Evolutionary conservation across 768 basidiomycete genomes (phyloP), one percentile per base, ranked within the genome.

Genomic region (Omphalotus guepiniiformis): DNA sequence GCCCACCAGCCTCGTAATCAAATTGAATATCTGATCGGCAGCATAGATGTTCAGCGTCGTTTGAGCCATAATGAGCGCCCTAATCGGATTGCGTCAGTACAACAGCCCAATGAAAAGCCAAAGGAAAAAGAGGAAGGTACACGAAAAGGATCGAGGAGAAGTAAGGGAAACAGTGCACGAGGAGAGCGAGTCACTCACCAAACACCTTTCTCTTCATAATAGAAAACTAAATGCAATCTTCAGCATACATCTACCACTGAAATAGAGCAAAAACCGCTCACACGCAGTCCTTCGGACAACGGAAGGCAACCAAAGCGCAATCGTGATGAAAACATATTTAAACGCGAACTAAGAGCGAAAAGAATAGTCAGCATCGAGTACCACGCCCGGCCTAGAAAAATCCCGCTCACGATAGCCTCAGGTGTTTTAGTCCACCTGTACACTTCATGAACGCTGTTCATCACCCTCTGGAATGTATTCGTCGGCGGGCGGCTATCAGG

Each of bases 31-130:
- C 56, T 82, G 81, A 58, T 83, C 79, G 7, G 78, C 77, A 3
- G 73, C 70, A 54, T 73, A 81, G 28, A 81, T 70, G 38, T 74
- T 78, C 43, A 81, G 49, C 12, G 75, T 78, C 1, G 76, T 80
- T 53, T 82, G 81, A 0, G 76, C 73, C 76, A 80, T 81, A 55
- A 82, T 78, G 39, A 81, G 60, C 4, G 77, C 77, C 78, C 77
- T 69, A 34, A 4, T n/a, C n/a, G n/a, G 28, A n/a, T 21, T 4
- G 11, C 15, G 26, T 42, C 41, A 55, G 21, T 25, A 37, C 6
- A 37, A n/a, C 28, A 28, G 15, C 9, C 3, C 16, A 25, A 26
- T n/a, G 7, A 36, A 23, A 28, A 13, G 23, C 12, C 1, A 1
- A 25, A 6, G 38, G 2, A 34, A 12, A 25, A n/a, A n/a, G n/a